These are phyloP conservation scores for Circinella umbellata DNA, from an alignment of 371 early-diverging fungal genomes.

Conservation along the genomic window DNA sequence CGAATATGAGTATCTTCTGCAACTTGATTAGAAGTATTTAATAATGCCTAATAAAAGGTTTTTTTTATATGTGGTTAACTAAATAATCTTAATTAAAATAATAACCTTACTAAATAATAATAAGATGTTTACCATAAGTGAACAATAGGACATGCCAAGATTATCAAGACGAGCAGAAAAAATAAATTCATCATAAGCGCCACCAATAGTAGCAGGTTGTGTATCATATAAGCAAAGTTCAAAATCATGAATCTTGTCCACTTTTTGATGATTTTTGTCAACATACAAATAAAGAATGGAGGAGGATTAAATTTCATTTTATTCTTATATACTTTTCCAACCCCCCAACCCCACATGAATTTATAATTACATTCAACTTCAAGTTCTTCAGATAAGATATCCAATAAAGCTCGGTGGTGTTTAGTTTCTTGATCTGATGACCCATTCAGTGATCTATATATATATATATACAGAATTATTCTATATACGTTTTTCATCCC, in stretches of 20 bases:
- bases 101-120: too few relatives aligned
- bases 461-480: too few relatives aligned
- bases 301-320: not conserved
- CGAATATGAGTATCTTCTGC: constrained; percentile 82
- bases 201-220: constrained; percentile 77
- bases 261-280: too few relatives aligned
- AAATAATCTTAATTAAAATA: too few relatives aligned
- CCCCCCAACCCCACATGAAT: not conserved
- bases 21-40: constrained; percentile 41
- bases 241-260: constrained; percentile 85
- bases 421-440: constrained; percentile 29
- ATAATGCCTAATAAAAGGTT: constrained; percentile 24
- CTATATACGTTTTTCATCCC: too few relatives aligned
- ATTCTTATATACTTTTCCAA: not conserved
- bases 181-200: constrained; percentile 91
- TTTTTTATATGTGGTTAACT: not conserved
- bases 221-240: constrained; percentile 92
- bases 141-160: constrained; percentile 91
- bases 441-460: not conserved
- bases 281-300: not conserved
- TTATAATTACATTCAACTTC: constrained; percentile 57
- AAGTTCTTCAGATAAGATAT: constrained; percentile 76
- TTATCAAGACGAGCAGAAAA: constrained; percentile 95
- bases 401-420: constrained; percentile 82
- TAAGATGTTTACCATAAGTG: constrained; percentile 56